A percentile compares a stretch with the other conserved stretches of the same genome.
phyloP scores from a whole-genome alignment of 2,329 filamentous ascomycete species.

The Trichoderma endophyticum region DNA sequence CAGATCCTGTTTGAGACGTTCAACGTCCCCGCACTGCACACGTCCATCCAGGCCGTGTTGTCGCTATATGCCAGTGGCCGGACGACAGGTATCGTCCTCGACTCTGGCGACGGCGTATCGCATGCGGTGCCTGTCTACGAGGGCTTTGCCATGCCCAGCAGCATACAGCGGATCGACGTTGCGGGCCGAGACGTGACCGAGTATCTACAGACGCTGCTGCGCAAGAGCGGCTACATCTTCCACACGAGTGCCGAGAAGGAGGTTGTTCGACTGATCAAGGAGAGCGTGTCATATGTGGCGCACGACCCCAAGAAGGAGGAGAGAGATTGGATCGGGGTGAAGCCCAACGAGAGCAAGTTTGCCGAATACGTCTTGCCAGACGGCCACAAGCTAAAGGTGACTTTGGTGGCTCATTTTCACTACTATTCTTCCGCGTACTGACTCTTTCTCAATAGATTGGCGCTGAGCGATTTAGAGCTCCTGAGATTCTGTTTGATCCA shows the following conservation, averaged over 20 bases:
- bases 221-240: slow-evolving; percentile 91
- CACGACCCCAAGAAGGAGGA: slow-evolving; percentile 89
- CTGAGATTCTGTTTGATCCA: slow-evolving; percentile 96
- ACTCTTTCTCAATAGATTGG: slow-evolving; percentile 60
- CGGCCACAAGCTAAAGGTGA: slow-evolving; percentile 85
- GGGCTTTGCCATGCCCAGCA: slow-evolving; percentile 93
- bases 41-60: slow-evolving; percentile 93
- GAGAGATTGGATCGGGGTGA: slow-evolving; percentile 86
- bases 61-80: slow-evolving; percentile 94
- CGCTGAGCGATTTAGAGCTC: slow-evolving; percentile 88
- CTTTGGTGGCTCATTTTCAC: not conserved
- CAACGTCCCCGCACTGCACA: slow-evolving; percentile 95
- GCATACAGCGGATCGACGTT: slow-evolving; percentile 92
- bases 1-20: slow-evolving; percentile 99
- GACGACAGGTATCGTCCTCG: slow-evolving; percentile 92
- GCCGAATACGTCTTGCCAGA: slow-evolving; percentile 89
- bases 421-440: not conserved
- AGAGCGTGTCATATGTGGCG: slow-evolving; percentile 88
- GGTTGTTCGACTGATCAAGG: slow-evolving; percentile 96
- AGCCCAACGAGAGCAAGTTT: slow-evolving; percentile 72
- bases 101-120: slow-evolving; percentile 93
- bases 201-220: slow-evolving; percentile 82
- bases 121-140: slow-evolving; percentile 98
- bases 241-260: slow-evolving; percentile 99
- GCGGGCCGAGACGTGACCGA: slow-evolving; percentile 95